phyloP scores from a whole-genome alignment of 1,139 yeast genomes.

The Hemisphaericaspora subhashii region DNA sequence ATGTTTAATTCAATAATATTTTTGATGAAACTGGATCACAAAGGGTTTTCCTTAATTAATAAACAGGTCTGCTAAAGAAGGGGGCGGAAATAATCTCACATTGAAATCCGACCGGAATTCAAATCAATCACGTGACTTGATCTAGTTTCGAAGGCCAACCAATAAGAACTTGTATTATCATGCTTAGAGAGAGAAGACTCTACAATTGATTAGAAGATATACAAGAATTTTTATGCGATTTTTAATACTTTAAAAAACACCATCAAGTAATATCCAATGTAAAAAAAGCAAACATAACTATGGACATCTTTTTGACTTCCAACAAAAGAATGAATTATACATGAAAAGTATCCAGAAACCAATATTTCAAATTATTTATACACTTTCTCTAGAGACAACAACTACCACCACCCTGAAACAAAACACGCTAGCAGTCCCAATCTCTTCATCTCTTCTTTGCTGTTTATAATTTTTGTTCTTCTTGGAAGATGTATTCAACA shows the following conservation, averaged over 20 bases:
- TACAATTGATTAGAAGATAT: neutral
- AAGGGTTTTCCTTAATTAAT: too few species aligned
- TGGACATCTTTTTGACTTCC: too few species aligned
- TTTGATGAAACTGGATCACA: too few species aligned
- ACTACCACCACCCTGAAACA: too few species aligned
- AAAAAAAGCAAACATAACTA: neutral
- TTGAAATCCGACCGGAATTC: neutral
- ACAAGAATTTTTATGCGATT: neutral
- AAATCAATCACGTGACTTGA: neutral
- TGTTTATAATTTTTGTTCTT: constrained; percentile 44
- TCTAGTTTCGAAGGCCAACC: too few species aligned
- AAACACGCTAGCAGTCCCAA: neutral
- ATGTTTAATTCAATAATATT: neutral
- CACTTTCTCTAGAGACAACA: too few species aligned
- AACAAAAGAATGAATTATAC: too few species aligned
- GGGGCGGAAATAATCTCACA: too few species aligned
- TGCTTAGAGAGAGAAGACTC: neutral
- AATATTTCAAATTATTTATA: too few species aligned
- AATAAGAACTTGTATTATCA: neutral
- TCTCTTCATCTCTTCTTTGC: neutral
- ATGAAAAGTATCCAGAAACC: too few species aligned
- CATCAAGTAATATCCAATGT: neutral
- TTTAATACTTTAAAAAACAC: neutral
- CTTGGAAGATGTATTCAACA: constrained; percentile 56
- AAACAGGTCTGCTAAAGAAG: too few species aligned